Percentiles rank a stretch among this genome's conserved stretches.
Evolutionary conservation across 345 rosid species (phyloP).

Genomic region (Brassica cretica): DNA sequence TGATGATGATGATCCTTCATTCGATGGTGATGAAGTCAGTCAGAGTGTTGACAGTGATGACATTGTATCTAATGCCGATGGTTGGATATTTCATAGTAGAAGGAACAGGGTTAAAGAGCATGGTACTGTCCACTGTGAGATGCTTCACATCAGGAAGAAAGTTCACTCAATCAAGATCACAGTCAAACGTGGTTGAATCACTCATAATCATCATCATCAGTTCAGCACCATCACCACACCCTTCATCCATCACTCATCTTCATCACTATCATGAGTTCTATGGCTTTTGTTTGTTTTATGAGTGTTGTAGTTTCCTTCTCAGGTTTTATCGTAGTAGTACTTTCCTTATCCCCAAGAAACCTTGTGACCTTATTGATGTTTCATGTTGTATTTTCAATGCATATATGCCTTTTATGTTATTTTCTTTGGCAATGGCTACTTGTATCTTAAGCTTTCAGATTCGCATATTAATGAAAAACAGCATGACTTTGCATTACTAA

Average conservation of each 20-base stretch:
- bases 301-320: not conserved
- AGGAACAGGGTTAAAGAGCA: not conserved
- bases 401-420: too few relatives aligned
- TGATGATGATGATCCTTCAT: too few relatives aligned
- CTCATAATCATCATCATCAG: not conserved
- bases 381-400: too few relatives aligned
- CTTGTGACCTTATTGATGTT: too few relatives aligned
- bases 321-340: not conserved
- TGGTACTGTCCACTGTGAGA: conserved; percentile 10
- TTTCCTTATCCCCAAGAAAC: not conserved
- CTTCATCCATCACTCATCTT: too few relatives aligned
- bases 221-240: not conserved
- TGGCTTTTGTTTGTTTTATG: not conserved
- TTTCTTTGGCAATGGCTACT: not conserved
- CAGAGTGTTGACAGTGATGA: conserved; percentile 9
- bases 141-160: not conserved
- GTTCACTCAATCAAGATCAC: not conserved
- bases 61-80: not conserved
- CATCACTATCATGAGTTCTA: too few relatives aligned
- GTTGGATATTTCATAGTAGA: conserved; percentile 1
- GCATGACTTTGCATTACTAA: not conserved
- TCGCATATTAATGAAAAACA: not conserved
- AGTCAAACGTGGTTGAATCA: not conserved
- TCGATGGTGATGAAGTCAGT: conserved; percentile 10
- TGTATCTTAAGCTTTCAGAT: not conserved